These are phyloP conservation scores for Boehmeria nivea DNA, from an alignment of 306 rosid genomes.

Conservation along the genomic window DNA sequence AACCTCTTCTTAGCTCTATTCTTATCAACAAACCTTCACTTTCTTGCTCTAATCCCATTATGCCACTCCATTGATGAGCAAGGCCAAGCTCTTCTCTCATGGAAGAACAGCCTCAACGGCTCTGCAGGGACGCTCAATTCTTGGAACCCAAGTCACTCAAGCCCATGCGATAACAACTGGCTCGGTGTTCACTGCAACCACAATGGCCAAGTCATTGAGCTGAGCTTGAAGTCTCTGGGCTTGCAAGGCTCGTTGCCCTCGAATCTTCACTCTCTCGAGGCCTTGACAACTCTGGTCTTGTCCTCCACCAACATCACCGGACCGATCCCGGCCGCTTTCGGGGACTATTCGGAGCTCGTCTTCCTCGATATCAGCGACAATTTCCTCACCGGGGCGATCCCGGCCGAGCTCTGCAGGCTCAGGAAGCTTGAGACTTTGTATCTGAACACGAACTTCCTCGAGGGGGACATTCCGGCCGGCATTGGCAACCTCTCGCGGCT, in stretches of 20 bases:
- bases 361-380: conserved; percentile 57
- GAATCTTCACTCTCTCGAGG: conserved; percentile 53
- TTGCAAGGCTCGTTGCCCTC: conserved; percentile 78
- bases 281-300: conserved; percentile 43
- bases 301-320: conserved; percentile 65
- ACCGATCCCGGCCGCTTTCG: conserved; percentile 55
- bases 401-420: conserved; percentile 64
- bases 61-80: conserved; percentile 73
- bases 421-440: conserved; percentile 42
- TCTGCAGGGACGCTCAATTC: conserved; percentile 40
- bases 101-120: conserved; percentile 63
- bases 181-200: conserved; percentile 62
- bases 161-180: conserved; percentile 71
- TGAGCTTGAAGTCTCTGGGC: conserved; percentile 45
- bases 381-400: conserved; percentile 59
- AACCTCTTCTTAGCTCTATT: conserved; percentile 20
- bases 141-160: conserved; percentile 50
- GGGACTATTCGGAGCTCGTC: conserved; percentile 47
- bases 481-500: conserved; percentile 67
- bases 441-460: conserved; percentile 51
- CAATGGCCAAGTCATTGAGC: conserved; percentile 49
- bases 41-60: conserved; percentile 35
- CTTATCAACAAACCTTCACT: conserved; percentile 30
- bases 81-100: conserved; percentile 66
- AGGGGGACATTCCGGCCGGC: conserved; percentile 51